phyloP scores from a whole-genome alignment of 2,329 filamentous ascomycete species.

The Coniochaeta sp. region DNA sequence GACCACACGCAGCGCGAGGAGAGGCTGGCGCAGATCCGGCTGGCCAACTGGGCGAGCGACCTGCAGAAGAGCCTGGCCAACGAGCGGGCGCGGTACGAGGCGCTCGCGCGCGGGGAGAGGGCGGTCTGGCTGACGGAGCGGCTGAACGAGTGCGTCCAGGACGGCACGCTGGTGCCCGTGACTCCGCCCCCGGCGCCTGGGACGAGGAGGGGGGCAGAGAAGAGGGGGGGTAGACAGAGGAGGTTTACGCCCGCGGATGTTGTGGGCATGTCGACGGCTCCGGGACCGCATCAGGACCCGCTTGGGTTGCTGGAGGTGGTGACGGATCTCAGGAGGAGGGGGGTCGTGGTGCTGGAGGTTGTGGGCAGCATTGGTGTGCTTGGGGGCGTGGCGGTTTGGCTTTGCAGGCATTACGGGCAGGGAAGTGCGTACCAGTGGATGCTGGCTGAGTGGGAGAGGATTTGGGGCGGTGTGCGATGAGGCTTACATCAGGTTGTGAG shows the following conservation, averaged over 20 bases:
- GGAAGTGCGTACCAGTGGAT: constrained; percentile 18
- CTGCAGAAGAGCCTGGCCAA: constrained; percentile 68
- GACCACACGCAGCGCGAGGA: constrained; percentile 28
- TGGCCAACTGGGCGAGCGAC: constrained; percentile 77
- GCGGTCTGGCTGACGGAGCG: constrained; percentile 62
- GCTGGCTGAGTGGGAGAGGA: constrained; percentile 18
- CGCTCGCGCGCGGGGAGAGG: constrained; percentile 53
- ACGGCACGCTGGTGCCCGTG: constrained; percentile 53
- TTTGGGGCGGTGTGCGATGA: constrained; percentile 13
- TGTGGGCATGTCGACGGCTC: background rate
- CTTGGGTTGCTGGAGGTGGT: constrained; percentile 68
- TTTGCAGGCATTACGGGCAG: constrained; percentile 25
- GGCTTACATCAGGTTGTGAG: background rate
- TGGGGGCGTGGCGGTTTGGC: constrained; percentile 63
- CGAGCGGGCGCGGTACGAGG: constrained; percentile 63
- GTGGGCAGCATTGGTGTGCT: constrained; percentile 67
- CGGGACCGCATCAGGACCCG: constrained; percentile 58
- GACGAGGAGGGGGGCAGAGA: constrained; percentile 15
- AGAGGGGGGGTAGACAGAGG: constrained; percentile 1
- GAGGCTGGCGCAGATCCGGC: constrained; percentile 42
- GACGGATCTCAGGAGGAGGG: constrained; percentile 55
- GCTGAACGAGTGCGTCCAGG: constrained; percentile 59
- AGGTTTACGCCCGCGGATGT: background rate
- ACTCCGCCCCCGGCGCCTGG: constrained; percentile 20
- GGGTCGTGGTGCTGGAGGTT: constrained; percentile 65